phyloP scores from a whole-genome alignment of 2,329 filamentous ascomycete species.

The Paecilomyces variotii region DNA sequence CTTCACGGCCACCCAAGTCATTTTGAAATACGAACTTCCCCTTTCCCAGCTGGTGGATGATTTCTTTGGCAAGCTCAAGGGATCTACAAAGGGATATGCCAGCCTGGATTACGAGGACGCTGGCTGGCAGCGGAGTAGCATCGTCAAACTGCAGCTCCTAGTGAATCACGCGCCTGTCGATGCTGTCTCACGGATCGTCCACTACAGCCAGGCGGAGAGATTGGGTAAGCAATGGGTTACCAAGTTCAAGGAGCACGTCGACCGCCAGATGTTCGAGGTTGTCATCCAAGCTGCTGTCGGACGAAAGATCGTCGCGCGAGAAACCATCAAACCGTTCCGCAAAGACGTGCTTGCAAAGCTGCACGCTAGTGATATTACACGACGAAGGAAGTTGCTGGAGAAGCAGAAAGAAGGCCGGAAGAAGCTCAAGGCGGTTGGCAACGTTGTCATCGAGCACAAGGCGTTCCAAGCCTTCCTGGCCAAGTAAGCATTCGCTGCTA shows the following conservation, averaged over 20 bases:
- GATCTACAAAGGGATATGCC: constrained; percentile 87
- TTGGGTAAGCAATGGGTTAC: constrained; percentile 81
- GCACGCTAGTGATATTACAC: constrained; percentile 78
- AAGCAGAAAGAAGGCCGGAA: constrained; percentile 96
- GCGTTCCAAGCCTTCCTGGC: constrained; percentile 91
- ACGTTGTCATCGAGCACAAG: constrained; percentile 92
- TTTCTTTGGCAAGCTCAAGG: constrained; percentile 94
- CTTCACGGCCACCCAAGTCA: constrained; percentile 87
- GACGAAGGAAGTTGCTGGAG: constrained; percentile 80
- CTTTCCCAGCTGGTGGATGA: constrained; percentile 89
- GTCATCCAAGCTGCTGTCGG: constrained; percentile 88
- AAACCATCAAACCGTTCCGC: constrained; percentile 91
- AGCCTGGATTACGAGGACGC: constrained; percentile 95
- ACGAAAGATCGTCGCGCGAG: constrained; percentile 73
- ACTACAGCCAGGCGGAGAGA: constrained; percentile 69
- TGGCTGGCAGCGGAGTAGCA: constrained; percentile 69
- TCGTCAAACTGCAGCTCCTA: constrained; percentile 83
- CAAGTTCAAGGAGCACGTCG: constrained; percentile 95
- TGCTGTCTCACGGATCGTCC: constrained; percentile 84
- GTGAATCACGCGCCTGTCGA: constrained; percentile 93
- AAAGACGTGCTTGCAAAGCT: constrained; percentile 93
- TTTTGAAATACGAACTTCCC: constrained; percentile 84
- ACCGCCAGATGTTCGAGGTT: constrained; percentile 94
- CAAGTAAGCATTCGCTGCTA: constrained; percentile 46
- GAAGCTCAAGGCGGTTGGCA: constrained; percentile 67